Base-by-base conservation (phyloP, 2,329 filamentous ascomycete genomes). In the Diaporthe ampelina region DNA sequence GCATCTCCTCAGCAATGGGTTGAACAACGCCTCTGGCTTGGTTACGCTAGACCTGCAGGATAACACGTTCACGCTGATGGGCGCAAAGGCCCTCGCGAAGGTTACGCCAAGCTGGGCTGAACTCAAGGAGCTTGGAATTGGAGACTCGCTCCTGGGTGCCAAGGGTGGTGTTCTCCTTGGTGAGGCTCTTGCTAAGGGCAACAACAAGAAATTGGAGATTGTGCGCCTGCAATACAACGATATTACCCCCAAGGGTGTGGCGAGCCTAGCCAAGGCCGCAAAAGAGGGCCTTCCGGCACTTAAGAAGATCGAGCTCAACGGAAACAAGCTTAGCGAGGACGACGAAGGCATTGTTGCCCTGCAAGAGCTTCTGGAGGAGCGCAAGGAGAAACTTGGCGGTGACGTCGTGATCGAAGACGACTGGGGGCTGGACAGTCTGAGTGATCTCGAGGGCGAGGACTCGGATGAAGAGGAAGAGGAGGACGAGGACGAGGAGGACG, bases 161-260 rank as follows among this genome's bases (percentile, higher is more conserved):
- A 93, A 94, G 81, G 97, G 97, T 58, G 92, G 92, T 74, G 84
- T 94, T 21, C 86, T 94, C 74, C 88, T 99, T 19, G 94, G 92
- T 21, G 85, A 91, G 71, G 93, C 94, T 26, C 88, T 99, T 57
- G 88, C 88, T 5, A 88, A 91, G 81, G 95, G 94, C 56, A 90
- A 91, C 77, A 98, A 98, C 83, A 86, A 87, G 80, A 93, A 94
- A 81, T 87, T 99, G 29, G 91, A 97, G 86, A 91, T 92, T 13
- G 86, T 99, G 78, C 91, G 95, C 77, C 85, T 98, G 79, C 94
- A 98, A 82, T 98, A 94, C 88, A 98, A 98, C 85, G 97, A 99
- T 78, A 97, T 99, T 81, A 95, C 94, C 54, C 87, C 92, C 0
- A 89, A 91, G 73, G 94, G 93, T 24, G 84, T 98, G 67, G 92